Evolutionary conservation across 1,284 basidiomycete species (phyloP).

Genomic region (Somion occarium): DNA sequence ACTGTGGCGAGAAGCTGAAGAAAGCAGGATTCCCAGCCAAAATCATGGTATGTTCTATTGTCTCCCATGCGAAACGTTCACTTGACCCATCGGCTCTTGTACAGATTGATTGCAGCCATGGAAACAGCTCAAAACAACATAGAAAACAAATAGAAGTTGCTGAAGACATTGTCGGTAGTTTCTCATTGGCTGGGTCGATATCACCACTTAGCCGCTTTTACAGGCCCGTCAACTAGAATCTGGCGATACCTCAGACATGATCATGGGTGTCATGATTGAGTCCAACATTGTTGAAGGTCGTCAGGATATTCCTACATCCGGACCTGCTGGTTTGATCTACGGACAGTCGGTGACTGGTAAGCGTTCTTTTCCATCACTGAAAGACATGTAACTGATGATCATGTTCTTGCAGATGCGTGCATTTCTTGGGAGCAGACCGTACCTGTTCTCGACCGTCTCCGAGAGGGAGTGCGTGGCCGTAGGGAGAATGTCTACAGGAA

Average conservation of each 20-base stretch:
- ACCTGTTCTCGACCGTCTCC: slow-evolving; percentile 73
- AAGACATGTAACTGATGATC: no score
- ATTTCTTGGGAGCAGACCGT: slow-evolving; percentile 87
- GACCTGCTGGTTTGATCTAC: slow-evolving; percentile 77
- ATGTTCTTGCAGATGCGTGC: slow-evolving; percentile 60
- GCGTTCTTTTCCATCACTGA: not conserved
- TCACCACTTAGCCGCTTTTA: slow-evolving; percentile 1
- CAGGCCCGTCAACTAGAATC: slow-evolving; percentile 71
- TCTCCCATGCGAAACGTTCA: not conserved
- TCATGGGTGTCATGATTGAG: slow-evolving; percentile 98
- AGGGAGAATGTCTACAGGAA: slow-evolving; percentile 44
- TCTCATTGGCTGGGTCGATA: not conserved
- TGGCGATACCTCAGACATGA: slow-evolving; percentile 65
- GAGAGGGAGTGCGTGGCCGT: slow-evolving; percentile 76
- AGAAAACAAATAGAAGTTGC: slow-evolving; percentile 81
- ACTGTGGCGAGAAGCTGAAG: slow-evolving; percentile 69
- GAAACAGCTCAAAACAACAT: slow-evolving; percentile 89
- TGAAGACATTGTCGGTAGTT: slow-evolving; percentile 67
- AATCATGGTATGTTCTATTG: slow-evolving; percentile 63
- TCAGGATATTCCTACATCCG: slow-evolving; percentile 80
- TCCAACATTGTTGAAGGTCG: slow-evolving; percentile 89
- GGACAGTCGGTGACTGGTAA: slow-evolving; percentile 79
- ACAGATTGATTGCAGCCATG: slow-evolving; percentile 93
- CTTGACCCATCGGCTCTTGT: slow-evolving; percentile 5
- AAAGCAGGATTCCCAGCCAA: slow-evolving; percentile 80